These are phyloP conservation scores for Lentinula sp. DNA, from an alignment of 768 basidiomycete species.

Conservation along the genomic window DNA sequence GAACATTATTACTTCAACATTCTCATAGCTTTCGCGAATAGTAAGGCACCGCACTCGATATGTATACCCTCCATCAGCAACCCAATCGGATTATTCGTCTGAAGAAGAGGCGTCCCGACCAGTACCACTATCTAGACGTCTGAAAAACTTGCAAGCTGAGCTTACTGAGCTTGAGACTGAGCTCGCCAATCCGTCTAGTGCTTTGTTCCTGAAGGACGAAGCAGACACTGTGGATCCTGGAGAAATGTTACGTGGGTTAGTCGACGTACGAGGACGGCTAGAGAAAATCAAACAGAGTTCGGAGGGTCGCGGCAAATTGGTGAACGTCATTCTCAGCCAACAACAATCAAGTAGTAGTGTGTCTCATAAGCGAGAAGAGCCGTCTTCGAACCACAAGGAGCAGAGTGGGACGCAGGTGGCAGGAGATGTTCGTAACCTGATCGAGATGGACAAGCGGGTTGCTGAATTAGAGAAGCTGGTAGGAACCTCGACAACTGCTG, in stretches of 20 bases:
- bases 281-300: constrained; percentile 60
- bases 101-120: constrained; percentile 25
- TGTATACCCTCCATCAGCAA: constrained; percentile 63
- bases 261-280: constrained; percentile 65
- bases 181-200: constrained; percentile 76
- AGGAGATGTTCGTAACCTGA: constrained; percentile 40
- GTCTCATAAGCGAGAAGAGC: constrained; percentile 12
- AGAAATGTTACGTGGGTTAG: constrained; percentile 69
- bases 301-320: constrained; percentile 60
- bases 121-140: constrained; percentile 48
- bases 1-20: background rate
- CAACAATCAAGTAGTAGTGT: constrained; percentile 12
- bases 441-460: constrained; percentile 79
- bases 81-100: constrained; percentile 36
- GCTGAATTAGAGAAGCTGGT: constrained; percentile 78
- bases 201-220: constrained; percentile 54
- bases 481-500: constrained; percentile 69
- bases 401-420: constrained; percentile 17
- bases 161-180: constrained; percentile 75
- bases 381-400: constrained; percentile 10
- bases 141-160: constrained; percentile 70
- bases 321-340: constrained; percentile 48
- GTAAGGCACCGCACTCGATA: constrained; percentile 55
- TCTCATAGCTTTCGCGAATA: constrained; percentile 14
- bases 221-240: constrained; percentile 63